phyloP scores from a whole-genome alignment of 495 filamentous ascomycete genomes.

The Aspergillus indologenus region DNA sequence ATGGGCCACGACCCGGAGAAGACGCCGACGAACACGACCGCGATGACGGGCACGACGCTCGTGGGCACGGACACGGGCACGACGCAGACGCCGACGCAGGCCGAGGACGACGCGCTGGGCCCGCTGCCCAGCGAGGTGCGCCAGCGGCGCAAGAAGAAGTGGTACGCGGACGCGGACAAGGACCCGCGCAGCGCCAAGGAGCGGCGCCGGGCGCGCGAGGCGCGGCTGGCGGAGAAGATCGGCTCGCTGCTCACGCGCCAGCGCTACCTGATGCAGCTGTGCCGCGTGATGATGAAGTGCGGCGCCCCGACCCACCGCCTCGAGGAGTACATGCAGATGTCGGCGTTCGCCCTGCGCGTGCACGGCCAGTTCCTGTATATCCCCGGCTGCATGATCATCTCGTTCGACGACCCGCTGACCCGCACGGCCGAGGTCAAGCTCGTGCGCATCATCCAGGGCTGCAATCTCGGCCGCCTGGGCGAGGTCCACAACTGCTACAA shows the following conservation, averaged over 20 bases:
- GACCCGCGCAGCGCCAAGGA: slow-evolving; percentile 16
- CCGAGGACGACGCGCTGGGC: slow-evolving; percentile 2
- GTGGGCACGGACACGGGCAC: background rate
- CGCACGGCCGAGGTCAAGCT: slow-evolving; percentile 93
- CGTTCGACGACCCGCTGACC: slow-evolving; percentile 84
- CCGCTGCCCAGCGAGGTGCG: slow-evolving; percentile 3
- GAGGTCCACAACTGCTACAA: slow-evolving; percentile 93
- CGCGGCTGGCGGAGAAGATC: slow-evolving; percentile 72
- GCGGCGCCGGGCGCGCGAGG: slow-evolving; percentile 32
- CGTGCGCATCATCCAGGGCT: slow-evolving; percentile 69
- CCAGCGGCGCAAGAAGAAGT: slow-evolving; percentile 5
- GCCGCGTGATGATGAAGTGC: slow-evolving; percentile 81
- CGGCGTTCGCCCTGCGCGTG: slow-evolving; percentile 82
- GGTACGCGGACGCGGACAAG: background rate
- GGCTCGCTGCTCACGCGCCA: slow-evolving; percentile 82
- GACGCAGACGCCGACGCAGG: background rate
- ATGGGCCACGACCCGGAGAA: slow-evolving; percentile 1
- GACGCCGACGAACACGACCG: too few relatives aligned
- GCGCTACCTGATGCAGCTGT: slow-evolving; percentile 81
- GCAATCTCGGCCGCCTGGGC: slow-evolving; percentile 79
- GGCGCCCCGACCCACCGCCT: slow-evolving; percentile 75
- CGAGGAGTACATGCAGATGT: slow-evolving; percentile 88
- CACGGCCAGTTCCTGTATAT: slow-evolving; percentile 90
- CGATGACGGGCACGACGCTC: too few relatives aligned
- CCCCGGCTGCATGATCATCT: slow-evolving; percentile 92